These are phyloP conservation scores for Manihot esculenta DNA, from an alignment of 441 rosid species.

Conservation along the genomic window DNA sequence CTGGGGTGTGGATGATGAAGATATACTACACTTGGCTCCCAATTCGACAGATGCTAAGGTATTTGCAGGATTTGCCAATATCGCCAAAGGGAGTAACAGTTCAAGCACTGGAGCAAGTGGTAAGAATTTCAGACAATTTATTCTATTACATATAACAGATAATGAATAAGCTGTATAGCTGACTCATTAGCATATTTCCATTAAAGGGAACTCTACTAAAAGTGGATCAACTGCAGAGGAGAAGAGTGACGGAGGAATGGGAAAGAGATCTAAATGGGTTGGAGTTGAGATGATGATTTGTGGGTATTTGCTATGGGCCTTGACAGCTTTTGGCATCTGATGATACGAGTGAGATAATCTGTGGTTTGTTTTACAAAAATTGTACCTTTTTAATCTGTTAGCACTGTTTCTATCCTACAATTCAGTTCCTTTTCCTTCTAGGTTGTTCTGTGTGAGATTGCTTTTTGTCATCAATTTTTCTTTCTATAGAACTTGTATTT, in stretches of 20 bases:
- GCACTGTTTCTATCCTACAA: background rate
- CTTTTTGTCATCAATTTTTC: background rate
- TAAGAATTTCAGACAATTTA: slow-evolving; percentile 8
- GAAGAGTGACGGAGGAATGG: slow-evolving; percentile 39
- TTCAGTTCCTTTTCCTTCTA: background rate
- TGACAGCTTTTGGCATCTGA: slow-evolving; percentile 4
- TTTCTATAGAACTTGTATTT: background rate
- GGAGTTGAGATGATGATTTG: slow-evolving; percentile 43
- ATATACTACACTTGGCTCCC: slow-evolving; percentile 60
- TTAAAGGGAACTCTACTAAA: slow-evolving; percentile 29
- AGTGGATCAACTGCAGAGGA: slow-evolving; percentile 29
- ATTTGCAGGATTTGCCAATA: slow-evolving; percentile 49
- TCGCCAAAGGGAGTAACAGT: slow-evolving; percentile 25
- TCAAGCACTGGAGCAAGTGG: slow-evolving; percentile 31
- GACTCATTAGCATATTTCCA: background rate
- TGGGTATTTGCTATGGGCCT: slow-evolving; percentile 34
- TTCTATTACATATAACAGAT: background rate
- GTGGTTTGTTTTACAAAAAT: too few relatives aligned
- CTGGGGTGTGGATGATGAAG: slow-evolving; percentile 29
- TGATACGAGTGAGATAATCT: background rate
- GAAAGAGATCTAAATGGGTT: slow-evolving; percentile 16
- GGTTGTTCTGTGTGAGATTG: background rate
- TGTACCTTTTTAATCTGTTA: background rate
- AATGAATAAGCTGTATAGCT: background rate
- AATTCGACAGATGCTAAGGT: slow-evolving; percentile 65